Evolutionary conservation across 805 yeast genomes (phyloP).

Genomic region (Danielia reshetovae): DNA sequence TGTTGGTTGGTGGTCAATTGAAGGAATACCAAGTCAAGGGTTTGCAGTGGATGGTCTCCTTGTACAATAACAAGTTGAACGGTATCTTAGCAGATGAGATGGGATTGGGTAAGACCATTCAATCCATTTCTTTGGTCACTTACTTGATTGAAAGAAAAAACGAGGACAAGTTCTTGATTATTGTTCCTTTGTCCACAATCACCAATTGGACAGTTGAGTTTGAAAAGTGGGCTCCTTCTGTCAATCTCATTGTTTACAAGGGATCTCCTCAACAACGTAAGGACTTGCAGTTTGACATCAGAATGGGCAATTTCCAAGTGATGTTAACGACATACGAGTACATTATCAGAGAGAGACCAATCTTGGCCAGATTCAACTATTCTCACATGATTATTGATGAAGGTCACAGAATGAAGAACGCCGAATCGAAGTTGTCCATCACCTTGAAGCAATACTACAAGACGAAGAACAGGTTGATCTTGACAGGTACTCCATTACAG

Average conservation of each 20-base stretch:
- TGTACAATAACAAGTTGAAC: conserved; percentile 56
- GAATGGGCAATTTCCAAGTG: conserved; percentile 69
- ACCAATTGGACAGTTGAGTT: conserved; percentile 85
- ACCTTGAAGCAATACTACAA: conserved; percentile 70
- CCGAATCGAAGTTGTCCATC: conserved; percentile 66
- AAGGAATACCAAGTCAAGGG: conserved; percentile 74
- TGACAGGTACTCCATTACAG: conserved; percentile 87
- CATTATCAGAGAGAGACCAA: conserved; percentile 70
- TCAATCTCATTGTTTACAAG: conserved; percentile 68
- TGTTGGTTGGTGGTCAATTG: conserved; percentile 71
- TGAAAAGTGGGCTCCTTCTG: conserved; percentile 84
- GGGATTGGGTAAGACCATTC: conserved; percentile 69
- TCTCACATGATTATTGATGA: conserved; percentile 89
- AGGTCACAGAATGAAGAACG: conserved; percentile 85
- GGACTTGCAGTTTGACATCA: conserved; percentile 57
- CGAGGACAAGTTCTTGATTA: conserved; percentile 68
- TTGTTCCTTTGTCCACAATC: conserved; percentile 79
- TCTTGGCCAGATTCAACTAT: conserved; percentile 66
- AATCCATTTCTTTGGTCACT: conserved; percentile 72
- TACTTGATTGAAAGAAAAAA: conserved; percentile 67
- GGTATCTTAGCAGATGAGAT: conserved; percentile 67
- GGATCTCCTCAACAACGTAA: conserved; percentile 75
- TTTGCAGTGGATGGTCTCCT: conserved; percentile 64
- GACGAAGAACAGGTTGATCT: conserved; percentile 72
- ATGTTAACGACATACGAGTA: conserved; percentile 79